A percentile compares a stretch with the other conserved stretches of the same genome.
phyloP scores from a whole-genome alignment of 345 rosid species.

The Eucalyptus fibrosa region DNA sequence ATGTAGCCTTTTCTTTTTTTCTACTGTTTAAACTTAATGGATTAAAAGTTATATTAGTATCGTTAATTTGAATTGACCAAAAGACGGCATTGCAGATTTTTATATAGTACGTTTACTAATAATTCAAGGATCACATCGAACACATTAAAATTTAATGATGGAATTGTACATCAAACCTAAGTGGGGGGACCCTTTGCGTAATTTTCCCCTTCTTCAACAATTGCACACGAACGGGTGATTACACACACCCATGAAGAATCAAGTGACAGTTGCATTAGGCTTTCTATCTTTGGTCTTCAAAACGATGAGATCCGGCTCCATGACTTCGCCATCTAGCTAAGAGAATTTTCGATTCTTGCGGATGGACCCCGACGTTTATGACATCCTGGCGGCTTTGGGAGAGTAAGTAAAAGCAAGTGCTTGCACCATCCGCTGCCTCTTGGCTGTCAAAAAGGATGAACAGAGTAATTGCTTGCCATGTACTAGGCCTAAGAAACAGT shows the following conservation, averaged over 20 bases:
- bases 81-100: no score
- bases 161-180: rapidly evolving
- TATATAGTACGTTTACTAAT: no score
- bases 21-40: rapidly evolving
- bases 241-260: rapidly evolving
- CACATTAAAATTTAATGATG: rapidly evolving
- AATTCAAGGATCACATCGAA: rapidly evolving
- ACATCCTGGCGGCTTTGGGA: not conserved
- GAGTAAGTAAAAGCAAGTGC: not conserved
- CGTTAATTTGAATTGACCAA: rapidly evolving
- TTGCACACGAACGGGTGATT: no score
- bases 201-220: no score
- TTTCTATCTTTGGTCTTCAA: not conserved
- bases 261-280: not conserved
- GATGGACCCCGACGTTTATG: rapidly evolving
- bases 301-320: not conserved
- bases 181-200: rapidly evolving
- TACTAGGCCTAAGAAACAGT: not conserved
- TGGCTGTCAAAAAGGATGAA: not conserved
- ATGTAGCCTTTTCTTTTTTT: no score
- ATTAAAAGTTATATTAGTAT: no score
- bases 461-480: not conserved
- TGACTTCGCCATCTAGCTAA: not conserved
- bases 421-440: rapidly evolving
- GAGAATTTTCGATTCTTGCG: not conserved